A percentile compares a stretch with the other conserved stretches of the same genome.
phyloP scores from a whole-genome alignment of 345 rosid species.

The Reutealis trisperma region DNA sequence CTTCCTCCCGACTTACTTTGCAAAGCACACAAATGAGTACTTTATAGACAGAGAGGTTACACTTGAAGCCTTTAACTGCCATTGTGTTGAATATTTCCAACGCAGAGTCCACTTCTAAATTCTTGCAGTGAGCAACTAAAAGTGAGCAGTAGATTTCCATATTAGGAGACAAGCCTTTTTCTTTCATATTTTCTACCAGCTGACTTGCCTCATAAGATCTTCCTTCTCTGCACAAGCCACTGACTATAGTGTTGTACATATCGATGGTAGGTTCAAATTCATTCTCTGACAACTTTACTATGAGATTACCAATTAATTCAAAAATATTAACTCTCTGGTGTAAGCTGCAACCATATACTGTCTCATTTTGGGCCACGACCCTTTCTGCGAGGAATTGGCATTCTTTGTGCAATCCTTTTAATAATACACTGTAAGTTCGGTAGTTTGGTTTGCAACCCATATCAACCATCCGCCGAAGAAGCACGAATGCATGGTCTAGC shows the following conservation, averaged over 20 bases:
- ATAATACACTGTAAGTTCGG: conserved; percentile 50
- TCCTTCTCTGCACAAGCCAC: conserved; percentile 58
- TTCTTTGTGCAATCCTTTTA: conserved; percentile 58
- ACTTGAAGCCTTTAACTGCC: conserved; percentile 30
- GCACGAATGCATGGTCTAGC: conserved; percentile 54
- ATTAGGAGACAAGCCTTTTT: conserved; percentile 45
- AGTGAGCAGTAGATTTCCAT: conserved; percentile 42
- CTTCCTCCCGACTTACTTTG: conserved; percentile 33
- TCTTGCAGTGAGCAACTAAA: conserved; percentile 49
- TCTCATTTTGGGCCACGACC: conserved; percentile 44
- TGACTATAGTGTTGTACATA: conserved; percentile 38
- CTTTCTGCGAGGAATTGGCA: conserved; percentile 36
- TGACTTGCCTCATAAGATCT: conserved; percentile 46
- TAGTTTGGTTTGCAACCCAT: conserved; percentile 57
- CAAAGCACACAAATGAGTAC: conserved; percentile 56
- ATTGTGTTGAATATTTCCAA: conserved; percentile 38
- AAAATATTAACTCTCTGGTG: conserved; percentile 26
- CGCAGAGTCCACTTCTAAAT: conserved; percentile 54
- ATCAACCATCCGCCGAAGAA: conserved; percentile 45
- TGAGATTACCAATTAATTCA: conserved; percentile 39
- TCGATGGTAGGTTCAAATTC: conserved; percentile 47
- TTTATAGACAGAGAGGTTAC: conserved; percentile 33
- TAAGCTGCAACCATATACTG: conserved; percentile 30
- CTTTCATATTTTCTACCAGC: conserved; percentile 52
- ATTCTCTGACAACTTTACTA: conserved; percentile 48